Conservation (phyloP, 2,329 filamentous ascomycete genomes). For the Aspergillus sp. region DNA sequence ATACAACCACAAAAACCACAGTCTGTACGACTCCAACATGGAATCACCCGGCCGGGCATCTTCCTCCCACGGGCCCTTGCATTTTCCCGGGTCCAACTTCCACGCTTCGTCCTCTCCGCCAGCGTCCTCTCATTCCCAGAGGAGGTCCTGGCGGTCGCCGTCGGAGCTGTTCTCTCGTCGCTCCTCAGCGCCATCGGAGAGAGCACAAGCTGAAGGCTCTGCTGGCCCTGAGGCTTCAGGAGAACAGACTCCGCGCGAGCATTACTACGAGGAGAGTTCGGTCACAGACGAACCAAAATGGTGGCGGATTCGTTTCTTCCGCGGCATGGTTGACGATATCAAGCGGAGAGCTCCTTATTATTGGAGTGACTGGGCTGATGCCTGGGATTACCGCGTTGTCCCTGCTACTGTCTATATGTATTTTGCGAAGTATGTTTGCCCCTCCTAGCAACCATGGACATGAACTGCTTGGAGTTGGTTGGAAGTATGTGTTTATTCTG, state of each 20-base stretch:
- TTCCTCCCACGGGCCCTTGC: slow-evolving; percentile 8
- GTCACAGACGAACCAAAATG: slow-evolving; percentile 45
- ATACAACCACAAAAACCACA: not conserved
- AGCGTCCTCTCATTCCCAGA: slow-evolving; percentile 20
- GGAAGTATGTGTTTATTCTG: not conserved
- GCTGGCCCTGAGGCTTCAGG: not conserved
- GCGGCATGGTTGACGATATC: slow-evolving; percentile 77
- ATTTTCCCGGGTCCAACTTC: slow-evolving; percentile 24
- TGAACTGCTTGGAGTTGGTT: not conserved
- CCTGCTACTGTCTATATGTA: slow-evolving; percentile 92
- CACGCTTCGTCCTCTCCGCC: slow-evolving; percentile 24
- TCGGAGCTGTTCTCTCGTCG: slow-evolving; percentile 8
- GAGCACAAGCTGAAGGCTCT: not conserved
- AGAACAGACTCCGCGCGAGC: not conserved
- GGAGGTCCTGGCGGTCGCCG: slow-evolving; percentile 25
- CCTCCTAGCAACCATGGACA: not conserved
- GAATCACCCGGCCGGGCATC: not conserved
- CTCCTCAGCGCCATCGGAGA: not conserved
- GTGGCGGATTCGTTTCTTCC: slow-evolving; percentile 75
- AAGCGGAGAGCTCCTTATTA: slow-evolving; percentile 75
- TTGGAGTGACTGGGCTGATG: slow-evolving; percentile 78
- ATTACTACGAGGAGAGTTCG: not conserved
- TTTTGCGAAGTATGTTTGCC: slow-evolving; percentile 73
- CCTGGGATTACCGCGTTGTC: slow-evolving; percentile 86
- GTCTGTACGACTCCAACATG: slow-evolving; percentile 2